A percentile compares a stretch with the other conserved stretches of the same genome.
phyloP scores from a whole-genome alignment of 768 basidiomycete species.

The Russula compacta region DNA sequence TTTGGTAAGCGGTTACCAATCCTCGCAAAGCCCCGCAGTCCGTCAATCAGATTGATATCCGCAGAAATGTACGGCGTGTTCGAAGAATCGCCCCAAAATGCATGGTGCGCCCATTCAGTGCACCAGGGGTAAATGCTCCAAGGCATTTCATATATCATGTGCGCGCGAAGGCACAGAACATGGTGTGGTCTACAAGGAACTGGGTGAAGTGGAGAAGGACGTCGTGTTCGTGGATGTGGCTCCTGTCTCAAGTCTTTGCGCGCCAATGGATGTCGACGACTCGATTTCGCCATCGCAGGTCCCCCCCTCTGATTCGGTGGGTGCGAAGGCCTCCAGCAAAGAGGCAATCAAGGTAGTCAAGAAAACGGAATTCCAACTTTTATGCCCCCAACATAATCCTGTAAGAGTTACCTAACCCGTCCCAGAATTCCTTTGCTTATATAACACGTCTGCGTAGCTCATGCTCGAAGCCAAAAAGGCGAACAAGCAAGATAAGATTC shows the following conservation, averaged over 20 bases:
- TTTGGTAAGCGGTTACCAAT: slow-evolving; percentile 46
- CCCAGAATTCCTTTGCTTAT: background rate
- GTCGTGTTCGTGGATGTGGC: slow-evolving; percentile 50
- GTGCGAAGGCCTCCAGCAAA: slow-evolving; percentile 25
- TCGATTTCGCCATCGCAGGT: background rate
- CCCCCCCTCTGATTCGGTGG: background rate
- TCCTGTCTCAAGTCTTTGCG: slow-evolving; percentile 1
- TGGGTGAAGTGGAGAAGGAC: slow-evolving; percentile 74
- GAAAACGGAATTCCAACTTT: slow-evolving; percentile 64
- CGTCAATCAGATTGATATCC: background rate
- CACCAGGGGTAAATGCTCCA: slow-evolving; percentile 87
- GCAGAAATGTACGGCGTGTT: slow-evolving; percentile 87
- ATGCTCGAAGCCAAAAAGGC: slow-evolving; percentile 68
- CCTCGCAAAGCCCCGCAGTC: background rate
- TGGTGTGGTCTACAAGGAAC: slow-evolving; percentile 49
- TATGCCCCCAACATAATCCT: slow-evolving; percentile 87
- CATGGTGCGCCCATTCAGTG: slow-evolving; percentile 88
- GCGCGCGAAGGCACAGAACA: slow-evolving; percentile 49
- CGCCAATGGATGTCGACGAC: slow-evolving; percentile 30
- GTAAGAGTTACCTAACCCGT: slow-evolving; percentile 38
- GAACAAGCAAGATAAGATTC: slow-evolving; percentile 65
- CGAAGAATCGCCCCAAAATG: slow-evolving; percentile 51
- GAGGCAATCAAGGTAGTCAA: slow-evolving; percentile 50
- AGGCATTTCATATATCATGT: slow-evolving; percentile 90
- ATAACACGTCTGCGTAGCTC: slow-evolving; percentile 35